Base-by-base conservation (phyloP, 2,329 filamentous ascomycete genomes). In the Diaporthe sp. region DNA sequence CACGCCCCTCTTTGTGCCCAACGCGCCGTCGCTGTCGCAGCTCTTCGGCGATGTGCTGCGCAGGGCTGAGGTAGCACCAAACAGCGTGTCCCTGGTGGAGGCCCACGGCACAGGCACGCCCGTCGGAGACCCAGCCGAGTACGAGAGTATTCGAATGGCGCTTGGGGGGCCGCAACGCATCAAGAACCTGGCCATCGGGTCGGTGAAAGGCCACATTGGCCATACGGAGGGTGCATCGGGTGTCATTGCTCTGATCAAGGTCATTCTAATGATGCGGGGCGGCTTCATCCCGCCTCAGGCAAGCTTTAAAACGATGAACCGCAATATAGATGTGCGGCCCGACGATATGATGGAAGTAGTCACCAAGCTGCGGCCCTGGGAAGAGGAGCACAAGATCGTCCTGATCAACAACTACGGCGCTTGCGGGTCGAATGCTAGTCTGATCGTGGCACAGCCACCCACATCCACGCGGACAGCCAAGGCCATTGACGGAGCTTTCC, bases 341-440 rank as follows among this genome's bases (percentile, higher is more conserved):
- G 75, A 77, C 12, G 73, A 80, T 35, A 79, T 84, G 8, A 54
- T 45, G n/a, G 57, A 61, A 28, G 33, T 54, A 2, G 30, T n/a
- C 5, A 47, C 54, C 1, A 17, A 3, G 1, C 55, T 52, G 3
- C 42, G 30, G 13, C 47, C 42, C n/a, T 52, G 70, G 58, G 10
- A 3, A 1, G 55, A 83, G 72, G 82, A 10, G 0, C 5, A 22
- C 28, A 57, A 50, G 22, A 54, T 17, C 2, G 69, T 33, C 6
- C 55, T 71, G 5, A 5, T 71, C 52, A 91, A 91, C 81, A 89
- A 88, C 80, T 90, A 89, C 76, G 84, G 84, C 58, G 89, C 89
- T 19, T 87, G 87, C 30, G 89, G 89, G 68, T 89, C 89, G 6
- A 92, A 92, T 78, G 89, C 87, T 9, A 85, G 84, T 9, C 77